Evolutionary conservation across 2,329 filamentous ascomycete genomes (phyloP).

Genomic region (Ophiocordyceps australis): DNA sequence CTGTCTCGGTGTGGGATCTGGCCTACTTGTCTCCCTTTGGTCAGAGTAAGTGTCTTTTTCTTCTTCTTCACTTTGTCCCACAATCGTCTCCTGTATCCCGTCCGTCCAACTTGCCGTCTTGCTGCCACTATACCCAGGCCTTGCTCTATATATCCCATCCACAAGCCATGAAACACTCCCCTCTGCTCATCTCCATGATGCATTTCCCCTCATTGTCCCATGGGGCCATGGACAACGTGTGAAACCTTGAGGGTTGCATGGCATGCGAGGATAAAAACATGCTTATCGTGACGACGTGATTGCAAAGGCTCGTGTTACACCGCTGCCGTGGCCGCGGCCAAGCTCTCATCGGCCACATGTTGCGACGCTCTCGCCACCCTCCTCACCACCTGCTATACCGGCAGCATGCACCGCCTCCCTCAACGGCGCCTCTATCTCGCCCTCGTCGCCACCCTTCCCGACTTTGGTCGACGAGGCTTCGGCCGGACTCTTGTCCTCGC

Average conservation of each 20-base stretch:
- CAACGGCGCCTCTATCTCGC: constrained; percentile 3
- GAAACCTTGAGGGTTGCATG: too few species aligned
- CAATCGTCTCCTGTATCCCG: too few species aligned
- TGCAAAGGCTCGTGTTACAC: background rate
- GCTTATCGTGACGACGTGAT: background rate
- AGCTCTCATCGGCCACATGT: too few species aligned
- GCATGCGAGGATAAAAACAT: background rate
- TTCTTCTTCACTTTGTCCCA: too few species aligned
- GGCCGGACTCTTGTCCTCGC: constrained; percentile 3
- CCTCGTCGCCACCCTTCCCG: constrained; percentile 4
- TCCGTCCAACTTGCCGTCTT: too few species aligned
- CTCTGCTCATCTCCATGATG: too few species aligned
- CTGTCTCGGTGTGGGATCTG: constrained; percentile 5
- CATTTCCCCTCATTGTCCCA: too few species aligned
- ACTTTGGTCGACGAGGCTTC: constrained; percentile 4
- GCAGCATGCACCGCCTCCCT: constrained; percentile 1
- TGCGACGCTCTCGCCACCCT: constrained; percentile 1
- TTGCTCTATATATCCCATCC: too few species aligned
- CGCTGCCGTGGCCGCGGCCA: background rate
- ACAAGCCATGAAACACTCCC: too few species aligned
- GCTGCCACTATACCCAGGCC: too few species aligned
- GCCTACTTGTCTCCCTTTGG: background rate
- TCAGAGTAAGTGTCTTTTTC: background rate
- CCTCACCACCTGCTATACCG: background rate
- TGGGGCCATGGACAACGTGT: too few species aligned